phyloP scores from a whole-genome alignment of 106 monocot genomes.

The Dendrobium catenatum region DNA sequence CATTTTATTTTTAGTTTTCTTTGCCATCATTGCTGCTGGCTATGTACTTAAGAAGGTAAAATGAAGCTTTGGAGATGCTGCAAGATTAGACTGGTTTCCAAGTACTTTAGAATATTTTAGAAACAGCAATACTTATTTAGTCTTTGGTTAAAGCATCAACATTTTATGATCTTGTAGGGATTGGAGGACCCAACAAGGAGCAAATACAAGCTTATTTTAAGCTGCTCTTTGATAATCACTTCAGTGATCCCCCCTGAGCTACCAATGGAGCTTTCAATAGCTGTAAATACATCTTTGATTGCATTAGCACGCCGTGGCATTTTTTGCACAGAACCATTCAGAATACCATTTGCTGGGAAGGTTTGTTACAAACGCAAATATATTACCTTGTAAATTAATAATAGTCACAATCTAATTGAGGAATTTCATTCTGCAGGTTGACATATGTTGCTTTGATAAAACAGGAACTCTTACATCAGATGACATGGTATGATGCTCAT shows the following conservation, averaged over 20 bases:
- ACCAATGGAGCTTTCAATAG: slow-evolving; percentile 99
- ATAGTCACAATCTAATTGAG: not conserved
- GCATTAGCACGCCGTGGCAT: slow-evolving; percentile 94
- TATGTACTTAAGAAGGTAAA: slow-evolving; percentile 97
- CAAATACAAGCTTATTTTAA: slow-evolving; percentile 95
- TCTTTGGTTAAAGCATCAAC: not conserved
- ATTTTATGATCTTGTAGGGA: slow-evolving; percentile 39
- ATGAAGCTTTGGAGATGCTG: not conserved
- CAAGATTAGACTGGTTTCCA: not conserved
- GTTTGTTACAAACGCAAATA: not conserved
- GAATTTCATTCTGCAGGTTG: slow-evolving; percentile 63
- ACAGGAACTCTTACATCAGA: slow-evolving; percentile 99
- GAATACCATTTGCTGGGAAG: slow-evolving; percentile 99
- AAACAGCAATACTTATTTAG: not conserved
- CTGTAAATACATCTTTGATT: slow-evolving; percentile 99
- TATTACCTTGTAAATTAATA: not conserved
- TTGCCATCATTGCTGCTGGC: slow-evolving; percentile 97
- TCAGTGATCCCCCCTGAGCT: slow-evolving; percentile 98
- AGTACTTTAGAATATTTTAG: slow-evolving; percentile 1
- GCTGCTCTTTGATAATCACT: slow-evolving; percentile 96
- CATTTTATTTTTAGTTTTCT: slow-evolving; percentile 93
- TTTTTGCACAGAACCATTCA: slow-evolving; percentile 98
- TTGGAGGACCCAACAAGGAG: slow-evolving; percentile 98
- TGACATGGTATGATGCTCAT: slow-evolving; percentile 74
- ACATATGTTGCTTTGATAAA: slow-evolving; percentile 99